Conservation (phyloP, 2,329 filamentous ascomycete genomes). For the Paracorniculantispora psalliotae region DNA sequence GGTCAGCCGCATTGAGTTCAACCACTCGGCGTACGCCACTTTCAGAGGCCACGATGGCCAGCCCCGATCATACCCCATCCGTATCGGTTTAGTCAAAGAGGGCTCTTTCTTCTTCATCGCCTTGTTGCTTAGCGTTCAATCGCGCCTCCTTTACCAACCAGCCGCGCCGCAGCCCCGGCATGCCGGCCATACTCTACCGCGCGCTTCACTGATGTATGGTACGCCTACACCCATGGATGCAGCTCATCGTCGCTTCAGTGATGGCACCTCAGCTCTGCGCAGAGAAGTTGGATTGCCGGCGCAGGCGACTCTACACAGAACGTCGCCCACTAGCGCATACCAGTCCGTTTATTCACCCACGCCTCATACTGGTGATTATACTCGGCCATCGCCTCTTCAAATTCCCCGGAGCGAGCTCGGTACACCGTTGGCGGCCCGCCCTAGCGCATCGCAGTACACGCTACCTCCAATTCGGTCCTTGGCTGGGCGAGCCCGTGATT, state of each 20-base stretch:
- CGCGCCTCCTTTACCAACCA: constrained; percentile 32
- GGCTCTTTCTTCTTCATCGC: constrained; percentile 60
- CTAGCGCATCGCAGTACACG: constrained; percentile 34
- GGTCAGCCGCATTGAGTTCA: constrained; percentile 45
- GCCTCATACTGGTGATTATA: constrained; percentile 40
- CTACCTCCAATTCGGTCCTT: constrained; percentile 45
- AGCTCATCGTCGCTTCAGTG: constrained; percentile 36
- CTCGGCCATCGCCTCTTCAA: constrained; percentile 45
- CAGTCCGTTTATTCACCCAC: constrained; percentile 38
- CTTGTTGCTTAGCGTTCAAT: constrained; percentile 36
- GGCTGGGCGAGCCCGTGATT: constrained; percentile 22
- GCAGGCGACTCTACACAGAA: background rate
- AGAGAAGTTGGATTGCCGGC: background rate
- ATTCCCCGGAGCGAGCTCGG: constrained; percentile 46
- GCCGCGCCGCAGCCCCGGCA: constrained; percentile 36
- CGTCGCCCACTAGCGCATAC: background rate
- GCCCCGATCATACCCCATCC: constrained; percentile 43
- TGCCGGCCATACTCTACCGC: constrained; percentile 15
- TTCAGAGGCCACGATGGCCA: constrained; percentile 51
- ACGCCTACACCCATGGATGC: constrained; percentile 31
- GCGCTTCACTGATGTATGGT: background rate
- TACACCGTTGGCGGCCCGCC: constrained; percentile 25
- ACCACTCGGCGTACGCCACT: constrained; percentile 50
- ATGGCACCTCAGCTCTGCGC: constrained; percentile 20
- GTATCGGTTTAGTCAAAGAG: constrained; percentile 53